Conservation (phyloP, 2,329 filamentous ascomycete genomes). For the Stachybotrys chartarum region DNA sequence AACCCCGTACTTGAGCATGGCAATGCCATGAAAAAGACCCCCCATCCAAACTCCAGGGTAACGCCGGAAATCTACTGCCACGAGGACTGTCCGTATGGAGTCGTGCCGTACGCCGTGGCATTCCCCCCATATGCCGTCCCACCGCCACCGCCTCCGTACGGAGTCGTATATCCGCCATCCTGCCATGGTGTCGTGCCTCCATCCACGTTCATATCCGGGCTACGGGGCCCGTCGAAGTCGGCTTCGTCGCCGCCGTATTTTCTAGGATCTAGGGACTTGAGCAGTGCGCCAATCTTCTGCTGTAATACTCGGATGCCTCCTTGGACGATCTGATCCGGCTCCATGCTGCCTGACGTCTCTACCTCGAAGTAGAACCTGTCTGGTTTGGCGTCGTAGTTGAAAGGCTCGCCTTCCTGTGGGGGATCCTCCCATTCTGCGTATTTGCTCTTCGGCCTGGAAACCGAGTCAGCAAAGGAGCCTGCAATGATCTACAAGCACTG, state of each 20-base stretch:
- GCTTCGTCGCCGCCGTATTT: constrained; percentile 48
- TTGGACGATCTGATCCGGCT: constrained; percentile 83
- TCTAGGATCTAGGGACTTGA: constrained; percentile 46
- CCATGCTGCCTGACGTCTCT: constrained; percentile 79
- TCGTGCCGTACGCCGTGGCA: constrained; percentile 59
- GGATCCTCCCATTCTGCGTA: constrained; percentile 76
- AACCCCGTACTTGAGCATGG: not conserved
- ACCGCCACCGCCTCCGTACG: constrained; percentile 49
- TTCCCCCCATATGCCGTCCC: constrained; percentile 57
- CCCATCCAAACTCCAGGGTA: constrained; percentile 14
- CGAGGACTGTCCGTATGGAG: constrained; percentile 40
- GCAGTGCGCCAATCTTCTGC: constrained; percentile 77
- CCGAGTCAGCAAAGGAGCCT: constrained; percentile 1
- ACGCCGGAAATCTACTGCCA: constrained; percentile 31
- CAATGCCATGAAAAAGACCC: not conserved
- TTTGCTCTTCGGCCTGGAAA: constrained; percentile 66
- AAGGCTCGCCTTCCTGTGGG: constrained; percentile 72
- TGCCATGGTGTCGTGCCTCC: constrained; percentile 49
- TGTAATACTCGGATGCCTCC: constrained; percentile 85
- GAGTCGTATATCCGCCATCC: constrained; percentile 62
- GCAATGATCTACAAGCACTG: not conserved
- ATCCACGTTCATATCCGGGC: constrained; percentile 56
- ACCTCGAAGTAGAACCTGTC: constrained; percentile 88
- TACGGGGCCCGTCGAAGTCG: constrained; percentile 57
- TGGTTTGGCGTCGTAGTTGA: constrained; percentile 85